Percentiles rank a stretch among this genome's conserved stretches.
These are phyloP conservation scores for Hortiboletus campestris DNA, from an alignment of 768 basidiomycete genomes.

Conservation along the genomic window DNA sequence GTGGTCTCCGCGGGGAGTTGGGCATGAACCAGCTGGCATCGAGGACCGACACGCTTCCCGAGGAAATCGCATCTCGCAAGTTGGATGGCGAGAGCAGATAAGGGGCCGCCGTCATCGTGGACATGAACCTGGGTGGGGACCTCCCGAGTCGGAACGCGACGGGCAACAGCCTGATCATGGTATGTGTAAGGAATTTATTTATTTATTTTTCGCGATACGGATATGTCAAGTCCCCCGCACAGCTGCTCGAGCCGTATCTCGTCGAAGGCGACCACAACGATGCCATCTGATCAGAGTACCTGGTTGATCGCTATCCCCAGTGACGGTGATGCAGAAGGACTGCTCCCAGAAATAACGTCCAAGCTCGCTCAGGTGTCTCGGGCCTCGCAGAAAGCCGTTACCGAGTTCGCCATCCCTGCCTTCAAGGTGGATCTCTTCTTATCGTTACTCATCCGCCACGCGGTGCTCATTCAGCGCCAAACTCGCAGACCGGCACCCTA, in stretches of 20 bases:
- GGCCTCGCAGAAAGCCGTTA: constrained; percentile 47
- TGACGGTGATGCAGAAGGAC: constrained; percentile 79
- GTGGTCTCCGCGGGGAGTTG: constrained; percentile 66
- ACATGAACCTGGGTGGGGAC: constrained; percentile 33
- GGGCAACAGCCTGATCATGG: constrained; percentile 2
- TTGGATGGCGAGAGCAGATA: constrained; percentile 53
- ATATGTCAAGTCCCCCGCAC: constrained; percentile 5
- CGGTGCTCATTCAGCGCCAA: constrained; percentile 8
- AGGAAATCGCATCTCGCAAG: constrained; percentile 38
- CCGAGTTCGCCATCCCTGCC: constrained; percentile 72
- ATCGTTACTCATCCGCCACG: not conserved
- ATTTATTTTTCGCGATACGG: constrained; percentile 6
- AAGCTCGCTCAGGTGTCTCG: constrained; percentile 63
- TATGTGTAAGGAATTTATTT: constrained; percentile 7
- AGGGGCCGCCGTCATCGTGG: constrained; percentile 39
- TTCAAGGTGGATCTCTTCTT: constrained; percentile 72
- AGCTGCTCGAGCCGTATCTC: not conserved
- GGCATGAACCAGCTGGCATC: constrained; percentile 98
- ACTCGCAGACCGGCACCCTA: constrained; percentile 83
- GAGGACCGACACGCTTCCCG: constrained; percentile 41
- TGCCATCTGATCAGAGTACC: constrained; percentile 96
- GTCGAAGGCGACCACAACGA: constrained; percentile 32
- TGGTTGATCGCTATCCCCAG: constrained; percentile 89
- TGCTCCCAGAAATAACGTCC: constrained; percentile 60
- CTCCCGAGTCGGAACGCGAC: constrained; percentile 10